Base-by-base conservation (phyloP, 2,329 filamentous ascomycete species). In the Colletotrichum chlorophyti region DNA sequence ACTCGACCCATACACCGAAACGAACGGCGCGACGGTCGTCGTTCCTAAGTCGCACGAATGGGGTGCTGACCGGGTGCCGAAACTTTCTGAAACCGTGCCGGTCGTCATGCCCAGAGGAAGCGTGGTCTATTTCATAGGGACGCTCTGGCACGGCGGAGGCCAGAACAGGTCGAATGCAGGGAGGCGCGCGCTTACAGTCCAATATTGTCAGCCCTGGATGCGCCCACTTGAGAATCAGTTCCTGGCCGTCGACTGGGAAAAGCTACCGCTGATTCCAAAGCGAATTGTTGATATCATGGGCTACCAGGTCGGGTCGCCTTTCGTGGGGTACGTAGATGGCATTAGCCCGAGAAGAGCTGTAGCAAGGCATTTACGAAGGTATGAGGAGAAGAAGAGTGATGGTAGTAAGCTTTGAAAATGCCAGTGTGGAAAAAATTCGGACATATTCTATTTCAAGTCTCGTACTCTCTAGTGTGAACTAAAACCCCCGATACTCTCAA, bases 201-300 rank as follows among this genome's bases (percentile, higher is more conserved):
- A 76, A 63, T 76, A 74, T 64, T 76, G 72, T 57, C 72, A 75
- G 61, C 73, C 73, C 5, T 80, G 69, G 69, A 68, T 73, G 21
- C 62, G 73, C n/a, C 67, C 69, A n/a, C 66, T 65, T 45, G 73
- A 75, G 61, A 76, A 76, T 46, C 69, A 72, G 63, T 69, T 69
- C 6, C 61, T 75, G 6, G 69, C 71, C 11, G 68, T 73, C 49
- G 70, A 72, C 11, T 67, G 60, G 60, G 63, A 65, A 6, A 65
- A 64, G 48, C 26, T 67, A 17, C 58, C 58, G 12, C 53, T 58
- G 2, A 65, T 69, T 14, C 66, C 65, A 15, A 50, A 53, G 11
- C 53, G 58, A 9, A 26, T 67, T 17, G 66, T 69, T 29, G 65
- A 65, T 12, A 63, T 68, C 64, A 37, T 69, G 2, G 66, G 66